Percentiles rank a stretch among this genome's conserved stretches.
These are phyloP conservation scores for Cladorrhinum sp. DNA, from an alignment of 2,329 filamentous ascomycete genomes.

Conservation along the genomic window DNA sequence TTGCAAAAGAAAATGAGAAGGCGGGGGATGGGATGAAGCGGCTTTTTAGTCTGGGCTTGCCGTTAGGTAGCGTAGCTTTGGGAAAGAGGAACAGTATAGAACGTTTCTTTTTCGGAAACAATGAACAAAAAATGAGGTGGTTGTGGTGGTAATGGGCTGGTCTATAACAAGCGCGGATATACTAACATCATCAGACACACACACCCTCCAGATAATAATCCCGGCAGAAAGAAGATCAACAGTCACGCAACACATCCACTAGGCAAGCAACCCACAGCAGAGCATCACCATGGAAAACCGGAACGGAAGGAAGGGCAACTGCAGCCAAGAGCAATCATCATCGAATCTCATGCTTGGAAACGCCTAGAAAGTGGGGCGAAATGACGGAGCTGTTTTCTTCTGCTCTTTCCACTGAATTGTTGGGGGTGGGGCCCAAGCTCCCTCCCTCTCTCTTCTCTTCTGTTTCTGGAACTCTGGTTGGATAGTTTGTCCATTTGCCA, in stretches of 20 bases:
- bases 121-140: background rate
- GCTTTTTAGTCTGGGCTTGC: slow-evolving; percentile 9
- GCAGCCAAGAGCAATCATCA: slow-evolving; percentile 7
- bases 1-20: slow-evolving; percentile 8
- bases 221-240: background rate
- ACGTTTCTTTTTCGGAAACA: background rate
- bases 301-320: background rate
- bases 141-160: background rate
- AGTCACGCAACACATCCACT: background rate
- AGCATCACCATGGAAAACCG: background rate
- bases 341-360: background rate
- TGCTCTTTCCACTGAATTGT: background rate
- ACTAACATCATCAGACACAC: background rate
- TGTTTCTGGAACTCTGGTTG: background rate
- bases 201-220: background rate
- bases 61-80: background rate
- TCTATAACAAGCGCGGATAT: background rate
- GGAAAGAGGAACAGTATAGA: background rate
- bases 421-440: background rate
- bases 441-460: background rate
- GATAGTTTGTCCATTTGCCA: background rate
- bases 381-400: background rate
- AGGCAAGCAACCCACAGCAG: background rate
- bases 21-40: background rate
- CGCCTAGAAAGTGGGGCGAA: background rate